These are phyloP conservation scores for Dryas alaskensis DNA, from an alignment of 306 rosid species.

Conservation along the genomic window DNA sequence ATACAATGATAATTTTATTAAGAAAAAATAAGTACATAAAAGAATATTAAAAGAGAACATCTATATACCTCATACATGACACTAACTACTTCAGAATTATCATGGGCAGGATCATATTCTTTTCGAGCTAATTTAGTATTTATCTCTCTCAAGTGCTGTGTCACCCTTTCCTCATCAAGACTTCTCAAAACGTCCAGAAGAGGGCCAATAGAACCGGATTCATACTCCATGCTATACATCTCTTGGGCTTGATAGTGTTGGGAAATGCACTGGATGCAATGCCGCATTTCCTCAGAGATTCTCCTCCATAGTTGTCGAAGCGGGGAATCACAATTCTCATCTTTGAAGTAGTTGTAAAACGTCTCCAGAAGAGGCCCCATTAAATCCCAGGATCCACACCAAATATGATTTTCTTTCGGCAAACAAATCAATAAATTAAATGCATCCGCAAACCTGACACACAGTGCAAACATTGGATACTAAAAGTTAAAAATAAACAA, in stretches of 20 bases:
- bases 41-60: neutral
- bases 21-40: conserved; percentile 10
- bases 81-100: conserved; percentile 73
- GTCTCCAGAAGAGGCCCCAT: conserved; percentile 96
- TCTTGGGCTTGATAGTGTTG: conserved; percentile 88
- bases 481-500: conserved; percentile 4
- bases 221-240: conserved; percentile 67
- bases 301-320: conserved; percentile 80
- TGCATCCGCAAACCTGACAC: conserved; percentile 81
- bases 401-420: conserved; percentile 70
- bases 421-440: conserved; percentile 61
- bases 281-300: conserved; percentile 63
- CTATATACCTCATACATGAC: conserved; percentile 69
- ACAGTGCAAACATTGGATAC: neutral
- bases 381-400: conserved; percentile 89
- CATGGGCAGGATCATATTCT: conserved; percentile 56
- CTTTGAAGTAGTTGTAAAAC: conserved; percentile 82
- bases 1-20: neutral
- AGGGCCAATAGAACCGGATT: conserved; percentile 70
- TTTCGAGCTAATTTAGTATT: conserved; percentile 51
- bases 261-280: conserved; percentile 77
- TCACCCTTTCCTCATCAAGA: conserved; percentile 84
- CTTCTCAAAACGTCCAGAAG: conserved; percentile 75
- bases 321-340: conserved; percentile 69
- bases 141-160: conserved; percentile 55